Evolutionary conservation across 352 stramenopile genomes (phyloP), one percentile per base, ranked within the genome.

Genomic region (Phytopythium boreale): DNA sequence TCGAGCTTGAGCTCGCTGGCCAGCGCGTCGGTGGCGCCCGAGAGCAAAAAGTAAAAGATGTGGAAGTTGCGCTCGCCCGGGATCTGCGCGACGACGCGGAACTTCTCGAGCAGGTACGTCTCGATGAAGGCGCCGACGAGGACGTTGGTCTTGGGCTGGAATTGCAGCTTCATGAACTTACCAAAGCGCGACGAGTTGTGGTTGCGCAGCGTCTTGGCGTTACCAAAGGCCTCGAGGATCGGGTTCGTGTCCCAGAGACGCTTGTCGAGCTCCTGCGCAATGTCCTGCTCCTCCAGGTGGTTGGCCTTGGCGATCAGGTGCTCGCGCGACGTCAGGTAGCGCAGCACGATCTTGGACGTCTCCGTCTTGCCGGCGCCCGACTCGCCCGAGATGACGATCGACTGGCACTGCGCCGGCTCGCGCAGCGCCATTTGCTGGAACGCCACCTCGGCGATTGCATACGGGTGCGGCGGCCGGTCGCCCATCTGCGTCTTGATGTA

Each of bases 81-180:
- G 52, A 92, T 93, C 67, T 96, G 89, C 53, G 80, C 81, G 20
- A 95, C 86, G 14, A 97, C 87, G 46, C 91, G 87, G 61, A 94
- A 97, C 67, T 94, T 96, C 73, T 96, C 88, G 11, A 96, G 79
- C 69, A 96, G 63, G 60, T 96, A 96, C 72, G 86, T 96, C 72
- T 96, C 86, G 58, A 95, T 89, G 70, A 89, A 93, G 15, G 86
- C 88, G 27, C 88, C 88, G 9, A 66, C 78, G 41, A 96, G 82
- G 50, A 82, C 83, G 69, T 90, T 88, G 29, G 72, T 80, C 43
- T 84, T 71, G 1, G 82, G 79, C 64, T 85, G 69, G 73, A 97
- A 97, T 73, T 96, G 84, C 44, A 97, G 75, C 79, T 95, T 95
- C 85, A 95, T 95, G 56, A 94, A 96, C 73, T 94, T 94, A 51